A percentile compares a stretch with the other conserved stretches of the same genome.
Conservation (phyloP, 2,329 filamentous ascomycete species). For the Ophiosphaerella narmari region DNA sequence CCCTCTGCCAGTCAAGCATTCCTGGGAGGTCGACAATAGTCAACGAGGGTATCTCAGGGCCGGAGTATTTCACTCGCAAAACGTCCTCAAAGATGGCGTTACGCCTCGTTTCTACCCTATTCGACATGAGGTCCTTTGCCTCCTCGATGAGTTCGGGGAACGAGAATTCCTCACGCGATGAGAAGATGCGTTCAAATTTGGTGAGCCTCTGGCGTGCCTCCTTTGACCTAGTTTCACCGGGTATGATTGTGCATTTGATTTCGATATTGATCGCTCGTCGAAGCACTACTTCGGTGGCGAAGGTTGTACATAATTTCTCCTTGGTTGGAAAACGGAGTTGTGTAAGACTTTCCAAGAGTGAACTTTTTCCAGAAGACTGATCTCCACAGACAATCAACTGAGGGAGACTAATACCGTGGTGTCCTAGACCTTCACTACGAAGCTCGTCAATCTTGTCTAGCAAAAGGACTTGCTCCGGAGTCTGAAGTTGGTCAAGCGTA, state of each 20-base stretch:
- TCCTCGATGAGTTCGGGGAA: conserved; percentile 54
- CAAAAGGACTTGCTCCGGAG: conserved; percentile 45
- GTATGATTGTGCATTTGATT: conserved; percentile 52
- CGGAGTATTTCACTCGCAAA: conserved; percentile 35
- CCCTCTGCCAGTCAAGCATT: conserved; percentile 47
- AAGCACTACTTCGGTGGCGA: conserved; percentile 65
- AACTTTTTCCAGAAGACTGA: conserved; percentile 38
- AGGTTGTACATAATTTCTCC: conserved; percentile 61
- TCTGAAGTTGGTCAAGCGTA: conserved; percentile 32
- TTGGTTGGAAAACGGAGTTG: conserved; percentile 63
- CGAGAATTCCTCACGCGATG: conserved; percentile 34
- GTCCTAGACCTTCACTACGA: conserved; percentile 21
- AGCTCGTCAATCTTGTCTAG: conserved; percentile 61
- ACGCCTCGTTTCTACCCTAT: background rate
- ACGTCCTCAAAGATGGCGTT: conserved; percentile 30
- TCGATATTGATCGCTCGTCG: conserved; percentile 45
- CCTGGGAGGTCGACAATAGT: conserved; percentile 63
- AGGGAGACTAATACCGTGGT: conserved; percentile 42
- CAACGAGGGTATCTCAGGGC: conserved; percentile 48
- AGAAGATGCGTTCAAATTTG: conserved; percentile 23
- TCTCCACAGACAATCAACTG: conserved; percentile 39
- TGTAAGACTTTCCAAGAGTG: conserved; percentile 46
- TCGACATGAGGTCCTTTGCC: conserved; percentile 56
- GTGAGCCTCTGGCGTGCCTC: conserved; percentile 15
- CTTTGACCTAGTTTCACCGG: conserved; percentile 15